Evolutionary conservation across 345 rosid species (phyloP).

Genomic region (Euphorbia tirucalli): DNA sequence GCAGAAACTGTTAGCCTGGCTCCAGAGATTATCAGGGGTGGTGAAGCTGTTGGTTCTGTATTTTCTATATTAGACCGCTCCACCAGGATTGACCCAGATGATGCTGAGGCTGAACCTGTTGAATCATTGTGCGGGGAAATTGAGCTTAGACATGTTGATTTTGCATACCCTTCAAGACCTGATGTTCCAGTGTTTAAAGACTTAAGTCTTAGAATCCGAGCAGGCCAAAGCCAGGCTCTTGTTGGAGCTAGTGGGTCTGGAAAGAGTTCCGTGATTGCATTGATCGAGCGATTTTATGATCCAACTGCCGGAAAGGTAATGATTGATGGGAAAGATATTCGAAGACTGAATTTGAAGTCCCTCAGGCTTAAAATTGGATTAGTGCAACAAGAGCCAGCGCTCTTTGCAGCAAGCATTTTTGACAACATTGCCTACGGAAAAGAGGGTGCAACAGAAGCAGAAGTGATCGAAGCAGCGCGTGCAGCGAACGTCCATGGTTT

Average conservation of each 20-base stretch:
- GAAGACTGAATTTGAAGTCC: slow-evolving; percentile 80
- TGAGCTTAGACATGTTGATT: slow-evolving; percentile 92
- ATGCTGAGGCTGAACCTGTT: slow-evolving; percentile 82
- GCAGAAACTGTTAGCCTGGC: slow-evolving; percentile 99
- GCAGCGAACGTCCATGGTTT: slow-evolving; percentile 91
- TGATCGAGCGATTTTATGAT: slow-evolving; percentile 93
- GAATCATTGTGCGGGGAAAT: slow-evolving; percentile 89
- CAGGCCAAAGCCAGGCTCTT: slow-evolving; percentile 97
- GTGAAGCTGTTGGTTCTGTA: slow-evolving; percentile 96
- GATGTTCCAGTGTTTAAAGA: slow-evolving; percentile 79
- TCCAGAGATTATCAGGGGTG: slow-evolving; percentile 96
- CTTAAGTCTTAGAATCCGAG: slow-evolving; percentile 79
- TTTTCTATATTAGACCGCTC: slow-evolving; percentile 80
- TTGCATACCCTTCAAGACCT: slow-evolving; percentile 89
- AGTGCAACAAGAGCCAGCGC: slow-evolving; percentile 97
- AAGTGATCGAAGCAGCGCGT: slow-evolving; percentile 85
- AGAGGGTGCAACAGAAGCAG: slow-evolving; percentile 87
- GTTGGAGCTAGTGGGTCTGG: slow-evolving; percentile 99
- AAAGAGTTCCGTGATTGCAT: slow-evolving; percentile 87
- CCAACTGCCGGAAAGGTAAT: slow-evolving; percentile 81
- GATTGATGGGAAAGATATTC: slow-evolving; percentile 93
- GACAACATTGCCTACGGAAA: slow-evolving; percentile 97
- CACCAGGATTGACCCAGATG: slow-evolving; percentile 86
- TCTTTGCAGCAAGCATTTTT: slow-evolving; percentile 85
- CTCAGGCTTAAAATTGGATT: slow-evolving; percentile 85